A percentile compares a stretch with the other conserved stretches of the same genome.
phyloP scores from a whole-genome alignment of 257 asterid genomes.

The Penstemon barbatus region DNA sequence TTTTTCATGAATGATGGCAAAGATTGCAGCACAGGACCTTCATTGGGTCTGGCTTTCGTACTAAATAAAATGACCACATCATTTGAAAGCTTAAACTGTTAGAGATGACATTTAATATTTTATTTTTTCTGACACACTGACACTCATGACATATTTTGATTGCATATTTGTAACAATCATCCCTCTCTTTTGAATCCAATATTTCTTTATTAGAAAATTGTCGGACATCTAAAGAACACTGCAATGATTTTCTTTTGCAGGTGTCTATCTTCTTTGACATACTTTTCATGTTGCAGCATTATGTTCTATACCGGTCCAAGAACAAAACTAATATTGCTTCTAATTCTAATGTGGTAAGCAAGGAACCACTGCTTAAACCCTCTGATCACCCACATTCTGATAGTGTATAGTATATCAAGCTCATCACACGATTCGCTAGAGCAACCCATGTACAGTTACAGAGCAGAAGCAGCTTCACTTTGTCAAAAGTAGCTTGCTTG shows the following conservation, averaged over 20 bases:
- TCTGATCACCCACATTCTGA: constrained; percentile 36
- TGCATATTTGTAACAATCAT: background rate
- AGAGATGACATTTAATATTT: too few species aligned
- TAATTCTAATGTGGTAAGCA: constrained; percentile 46
- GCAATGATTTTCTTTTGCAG: constrained; percentile 38
- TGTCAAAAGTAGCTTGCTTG: background rate
- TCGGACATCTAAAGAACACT: too few species aligned
- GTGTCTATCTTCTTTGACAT: constrained; percentile 77
- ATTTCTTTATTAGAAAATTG: too few species aligned
- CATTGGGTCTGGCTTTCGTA: too few species aligned
- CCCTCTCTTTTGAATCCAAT: background rate
- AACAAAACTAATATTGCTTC: constrained; percentile 24
- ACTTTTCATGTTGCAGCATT: constrained; percentile 87
- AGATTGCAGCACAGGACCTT: too few species aligned
- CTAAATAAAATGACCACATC: too few species aligned
- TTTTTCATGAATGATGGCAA: too few species aligned
- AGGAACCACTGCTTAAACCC: constrained; percentile 54
- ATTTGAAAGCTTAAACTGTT: too few species aligned
- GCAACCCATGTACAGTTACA: background rate
- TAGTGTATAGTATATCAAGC: constrained; percentile 34
- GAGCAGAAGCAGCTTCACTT: background rate
- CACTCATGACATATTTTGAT: background rate
- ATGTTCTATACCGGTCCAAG: constrained; percentile 57
- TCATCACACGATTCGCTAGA: constrained; percentile 1
- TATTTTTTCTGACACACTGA: too few species aligned